These are phyloP conservation scores for Termitomyces sp. DNA, from an alignment of 768 basidiomycete genomes.

Conservation along the genomic window DNA sequence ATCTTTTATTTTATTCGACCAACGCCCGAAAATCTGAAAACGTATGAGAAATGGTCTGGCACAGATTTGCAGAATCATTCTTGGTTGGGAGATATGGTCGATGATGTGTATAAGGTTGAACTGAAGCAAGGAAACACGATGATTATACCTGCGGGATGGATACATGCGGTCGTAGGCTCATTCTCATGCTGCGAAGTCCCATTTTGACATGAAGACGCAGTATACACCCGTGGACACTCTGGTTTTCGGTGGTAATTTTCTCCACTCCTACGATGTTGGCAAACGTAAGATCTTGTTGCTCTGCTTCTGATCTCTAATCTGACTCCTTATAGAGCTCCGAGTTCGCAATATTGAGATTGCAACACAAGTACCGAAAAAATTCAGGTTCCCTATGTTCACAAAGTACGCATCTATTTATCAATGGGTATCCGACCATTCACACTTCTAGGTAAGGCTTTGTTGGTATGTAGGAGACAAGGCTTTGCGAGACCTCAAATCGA, in stretches of 20 bases:
- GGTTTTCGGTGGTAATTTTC: constrained; percentile 96
- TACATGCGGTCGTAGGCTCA: constrained; percentile 86
- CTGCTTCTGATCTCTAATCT: not conserved
- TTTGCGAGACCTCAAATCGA: constrained; percentile 63
- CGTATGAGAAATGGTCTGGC: constrained; percentile 93
- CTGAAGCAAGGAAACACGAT: constrained; percentile 78
- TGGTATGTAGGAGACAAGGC: constrained; percentile 90
- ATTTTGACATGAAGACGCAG: constrained; percentile 33
- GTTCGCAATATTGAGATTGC: constrained; percentile 89
- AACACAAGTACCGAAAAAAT: constrained; percentile 91
- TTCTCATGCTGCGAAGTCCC: not conserved
- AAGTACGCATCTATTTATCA: constrained; percentile 40
- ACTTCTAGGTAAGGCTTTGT: constrained; percentile 53
- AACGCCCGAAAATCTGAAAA: constrained; percentile 77
- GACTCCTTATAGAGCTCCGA: constrained; percentile 62
- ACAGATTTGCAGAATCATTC: constrained; percentile 82
- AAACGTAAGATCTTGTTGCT: constrained; percentile 57
- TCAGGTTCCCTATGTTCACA: constrained; percentile 80
- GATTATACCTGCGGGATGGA: constrained; percentile 97
- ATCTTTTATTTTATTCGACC: constrained; percentile 95
- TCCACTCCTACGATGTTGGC: constrained; percentile 87
- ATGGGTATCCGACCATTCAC: not conserved
- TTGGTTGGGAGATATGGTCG: constrained; percentile 92
- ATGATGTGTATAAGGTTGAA: constrained; percentile 86
- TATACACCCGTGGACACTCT: constrained; percentile 90